These are phyloP conservation scores for Tremella mesenterica DNA, from an alignment of 768 basidiomycete species.

Conservation along the genomic window DNA sequence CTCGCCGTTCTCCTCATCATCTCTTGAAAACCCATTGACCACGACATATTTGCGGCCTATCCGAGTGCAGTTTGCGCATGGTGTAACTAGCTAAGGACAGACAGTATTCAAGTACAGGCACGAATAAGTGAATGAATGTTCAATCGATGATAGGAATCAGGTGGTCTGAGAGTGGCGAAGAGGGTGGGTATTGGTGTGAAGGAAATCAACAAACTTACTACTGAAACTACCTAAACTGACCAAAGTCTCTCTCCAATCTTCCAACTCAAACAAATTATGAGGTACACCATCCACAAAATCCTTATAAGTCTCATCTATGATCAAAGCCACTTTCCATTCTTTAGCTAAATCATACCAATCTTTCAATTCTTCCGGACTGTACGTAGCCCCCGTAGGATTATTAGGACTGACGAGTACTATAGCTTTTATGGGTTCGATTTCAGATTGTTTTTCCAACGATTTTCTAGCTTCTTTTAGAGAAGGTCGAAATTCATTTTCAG, in stretches of 20 bases:
- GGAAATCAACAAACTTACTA: slow-evolving; percentile 53
- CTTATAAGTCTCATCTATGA: slow-evolving; percentile 83
- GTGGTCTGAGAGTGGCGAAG: too few species aligned
- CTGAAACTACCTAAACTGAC: slow-evolving; percentile 72
- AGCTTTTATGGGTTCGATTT: slow-evolving; percentile 48
- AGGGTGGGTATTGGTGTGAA: too few species aligned
- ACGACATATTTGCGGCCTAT: too few species aligned
- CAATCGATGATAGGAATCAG: too few species aligned
- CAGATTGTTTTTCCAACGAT: slow-evolving; percentile 4
- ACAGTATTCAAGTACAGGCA: too few species aligned
- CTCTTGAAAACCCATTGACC: slow-evolving; percentile 51
- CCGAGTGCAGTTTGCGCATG: too few species aligned
- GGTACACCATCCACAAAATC: slow-evolving; percentile 54
- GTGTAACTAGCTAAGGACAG: too few species aligned
- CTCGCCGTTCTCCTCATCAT: not conserved
- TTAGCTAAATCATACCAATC: slow-evolving; percentile 57
- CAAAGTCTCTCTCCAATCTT: slow-evolving; percentile 56
- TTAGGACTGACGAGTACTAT: slow-evolving; percentile 56
- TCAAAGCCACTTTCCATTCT: slow-evolving; percentile 54
- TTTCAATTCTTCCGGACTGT: slow-evolving; percentile 53
- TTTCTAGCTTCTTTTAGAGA: slow-evolving; percentile 47
- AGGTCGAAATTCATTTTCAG: slow-evolving; percentile 56
- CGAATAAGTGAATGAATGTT: too few species aligned
- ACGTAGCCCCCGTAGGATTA: slow-evolving; percentile 58
- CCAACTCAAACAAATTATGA: slow-evolving; percentile 40